Evolutionary conservation across 768 basidiomycete species (phyloP), one percentile per base, ranked within the genome.

Genomic region (Epithele typhae): DNA sequence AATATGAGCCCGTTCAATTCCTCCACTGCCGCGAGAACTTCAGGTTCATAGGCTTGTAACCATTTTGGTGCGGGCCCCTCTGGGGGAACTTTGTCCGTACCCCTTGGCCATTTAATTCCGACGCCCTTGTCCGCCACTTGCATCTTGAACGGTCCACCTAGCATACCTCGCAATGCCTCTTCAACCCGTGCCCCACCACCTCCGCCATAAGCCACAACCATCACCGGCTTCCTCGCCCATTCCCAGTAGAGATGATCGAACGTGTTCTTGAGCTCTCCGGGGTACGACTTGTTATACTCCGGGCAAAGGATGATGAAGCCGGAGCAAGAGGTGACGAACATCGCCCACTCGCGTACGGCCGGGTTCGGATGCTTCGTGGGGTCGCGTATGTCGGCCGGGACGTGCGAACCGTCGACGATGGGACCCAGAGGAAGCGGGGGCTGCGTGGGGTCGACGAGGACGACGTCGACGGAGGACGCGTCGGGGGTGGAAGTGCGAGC

Each of bases 221-320:
- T 24, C 17, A 63, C 63, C 1, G 68, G 67, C 55, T 68, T 66
- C 4, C 49, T 60, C 3, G 25, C 35, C 68, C 68, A 72, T 48
- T 72, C 71, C 51, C 59, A 48, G 57, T 62, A 71, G 21, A 72
- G 57, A 37, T 68, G 66, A 54, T 72, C 71, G 37, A 72, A 42
- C 14, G 67, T 61, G 51, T 68, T 68, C 56, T 72, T 72, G 40
- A 72, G 56, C 35, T 60, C 52, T 11, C 64, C 69, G 10, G 71
- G 68, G 56, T 63, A 62, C 3, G 63, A 59, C 56, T 67, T 65
- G 57, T 72, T 72, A 59, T 70, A 69, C 53, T 71, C 69, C 17
- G 71, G 68, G 2, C 66, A 58, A 49, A 72, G 40, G 47, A 72
- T 52, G 41, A 70, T 53, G 55, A 70, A 55, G 2, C 53, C 70